A percentile compares a stretch with the other conserved stretches of the same genome.
phyloP scores from a whole-genome alignment of 179 eudicot species.

The Beta corolliflora region DNA sequence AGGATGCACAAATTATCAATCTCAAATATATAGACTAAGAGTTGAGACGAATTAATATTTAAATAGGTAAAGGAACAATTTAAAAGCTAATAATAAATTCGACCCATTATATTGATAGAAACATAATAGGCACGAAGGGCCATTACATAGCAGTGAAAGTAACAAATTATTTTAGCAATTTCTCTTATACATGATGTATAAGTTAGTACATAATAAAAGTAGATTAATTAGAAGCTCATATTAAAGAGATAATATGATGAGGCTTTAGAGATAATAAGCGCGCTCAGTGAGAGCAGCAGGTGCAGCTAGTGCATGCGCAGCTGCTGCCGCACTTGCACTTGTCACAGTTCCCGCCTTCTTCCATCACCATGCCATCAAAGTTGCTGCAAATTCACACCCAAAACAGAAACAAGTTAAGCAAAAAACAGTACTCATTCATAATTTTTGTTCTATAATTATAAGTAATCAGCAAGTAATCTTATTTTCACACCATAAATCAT shows the following conservation, averaged over 20 bases:
- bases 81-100: neutral
- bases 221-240: slow-evolving; percentile 1
- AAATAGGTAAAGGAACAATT: neutral
- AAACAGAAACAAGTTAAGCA: neutral
- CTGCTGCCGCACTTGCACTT: slow-evolving; percentile 58
- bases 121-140: slow-evolving; percentile 18
- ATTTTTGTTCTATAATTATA: neutral
- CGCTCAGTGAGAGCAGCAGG: slow-evolving; percentile 43
- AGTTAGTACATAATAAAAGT: neutral
- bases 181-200: slow-evolving; percentile 13
- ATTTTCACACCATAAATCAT: no score
- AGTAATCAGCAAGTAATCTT: no score
- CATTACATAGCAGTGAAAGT: slow-evolving; percentile 10
- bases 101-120: neutral
- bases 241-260: neutral
- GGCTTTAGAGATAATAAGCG: neutral
- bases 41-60: neutral
- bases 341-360: slow-evolving; percentile 42
- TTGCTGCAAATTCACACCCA: slow-evolving; percentile 32
- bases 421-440: neutral
- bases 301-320: slow-evolving; percentile 58
- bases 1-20: no score
- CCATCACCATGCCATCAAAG: slow-evolving; percentile 35
- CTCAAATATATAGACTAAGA: no score
- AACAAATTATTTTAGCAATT: slow-evolving; percentile 21